Conservation (phyloP, 371 early-diverging fungal genomes). For the Gilbertella persicaria region DNA sequence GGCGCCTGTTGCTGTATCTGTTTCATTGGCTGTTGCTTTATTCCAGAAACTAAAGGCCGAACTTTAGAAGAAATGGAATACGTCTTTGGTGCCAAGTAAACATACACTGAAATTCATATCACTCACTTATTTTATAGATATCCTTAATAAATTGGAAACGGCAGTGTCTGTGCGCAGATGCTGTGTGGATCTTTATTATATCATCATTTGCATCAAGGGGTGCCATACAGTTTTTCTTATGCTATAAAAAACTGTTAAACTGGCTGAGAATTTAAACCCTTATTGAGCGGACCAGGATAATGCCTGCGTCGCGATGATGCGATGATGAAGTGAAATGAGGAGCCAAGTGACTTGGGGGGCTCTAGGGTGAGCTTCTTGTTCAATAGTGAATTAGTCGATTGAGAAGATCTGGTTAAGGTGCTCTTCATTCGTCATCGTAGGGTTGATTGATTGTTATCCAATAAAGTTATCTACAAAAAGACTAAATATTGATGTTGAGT, state of each 20-base stretch:
- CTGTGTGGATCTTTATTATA: background rate
- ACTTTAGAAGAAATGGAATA: constrained; percentile 59
- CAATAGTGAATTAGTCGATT: no score
- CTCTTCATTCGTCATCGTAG: no score
- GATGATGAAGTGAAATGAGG: constrained; percentile 11
- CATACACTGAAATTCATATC: background rate
- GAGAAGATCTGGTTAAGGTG: no score
- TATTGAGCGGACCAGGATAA: constrained; percentile 27
- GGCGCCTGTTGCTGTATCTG: constrained; percentile 42
- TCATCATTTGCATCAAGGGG: constrained; percentile 24
- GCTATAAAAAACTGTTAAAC: background rate
- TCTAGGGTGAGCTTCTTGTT: background rate
- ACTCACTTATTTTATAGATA: background rate
- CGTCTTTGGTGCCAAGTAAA: constrained; percentile 16
- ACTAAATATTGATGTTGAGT: no score
- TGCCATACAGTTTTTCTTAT: constrained; percentile 8
- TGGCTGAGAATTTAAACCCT: constrained; percentile 30
- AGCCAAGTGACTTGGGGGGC: background rate
- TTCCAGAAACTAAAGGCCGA: constrained; percentile 58
- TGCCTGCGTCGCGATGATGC: constrained; percentile 31
- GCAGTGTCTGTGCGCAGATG: background rate
- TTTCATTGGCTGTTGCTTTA: constrained; percentile 50
- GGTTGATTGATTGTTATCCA: no score
- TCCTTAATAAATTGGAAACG: constrained; percentile 11
- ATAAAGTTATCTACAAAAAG: no score